These are phyloP conservation scores for Tuber indicum DNA, from an alignment of 495 filamentous ascomycete species.

Conservation along the genomic window DNA sequence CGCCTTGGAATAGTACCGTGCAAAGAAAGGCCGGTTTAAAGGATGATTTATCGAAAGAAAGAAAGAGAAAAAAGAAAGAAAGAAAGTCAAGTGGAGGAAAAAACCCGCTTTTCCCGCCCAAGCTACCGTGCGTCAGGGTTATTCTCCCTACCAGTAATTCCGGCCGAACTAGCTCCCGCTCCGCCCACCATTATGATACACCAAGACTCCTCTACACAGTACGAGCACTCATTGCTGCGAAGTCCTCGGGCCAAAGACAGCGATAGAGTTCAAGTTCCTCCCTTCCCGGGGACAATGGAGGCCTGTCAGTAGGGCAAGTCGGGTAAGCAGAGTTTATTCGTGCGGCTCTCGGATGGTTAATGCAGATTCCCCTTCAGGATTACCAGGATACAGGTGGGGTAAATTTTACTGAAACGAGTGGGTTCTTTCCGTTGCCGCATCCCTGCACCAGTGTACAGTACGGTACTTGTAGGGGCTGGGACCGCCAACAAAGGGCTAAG, in stretches of 20 bases:
- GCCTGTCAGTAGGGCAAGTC: not conserved
- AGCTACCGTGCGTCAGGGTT: not conserved
- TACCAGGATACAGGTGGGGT: too few relatives aligned
- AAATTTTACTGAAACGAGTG: too few relatives aligned
- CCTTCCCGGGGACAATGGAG: not conserved
- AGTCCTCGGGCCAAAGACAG: not conserved
- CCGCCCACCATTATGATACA: not conserved
- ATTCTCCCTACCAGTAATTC: not conserved
- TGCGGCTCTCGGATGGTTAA: not conserved
- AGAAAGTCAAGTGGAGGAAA: not conserved
- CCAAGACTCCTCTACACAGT: not conserved
- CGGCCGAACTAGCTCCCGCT: not conserved
- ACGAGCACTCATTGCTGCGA: not conserved
- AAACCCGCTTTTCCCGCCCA: not conserved
- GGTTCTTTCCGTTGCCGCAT: not conserved
- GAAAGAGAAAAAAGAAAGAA: not conserved
- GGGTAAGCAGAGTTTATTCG: not conserved
- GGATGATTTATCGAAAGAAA: not conserved
- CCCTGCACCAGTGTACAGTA: not conserved
- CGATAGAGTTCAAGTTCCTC: not conserved
- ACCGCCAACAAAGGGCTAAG: not conserved
- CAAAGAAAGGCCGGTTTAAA: not conserved
- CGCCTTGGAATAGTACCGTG: not conserved
- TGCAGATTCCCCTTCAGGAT: too few relatives aligned
- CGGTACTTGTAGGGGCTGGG: not conserved